Evolutionary conservation across 495 filamentous ascomycete genomes (phyloP).

Genomic region (Penicillium pulvis): DNA sequence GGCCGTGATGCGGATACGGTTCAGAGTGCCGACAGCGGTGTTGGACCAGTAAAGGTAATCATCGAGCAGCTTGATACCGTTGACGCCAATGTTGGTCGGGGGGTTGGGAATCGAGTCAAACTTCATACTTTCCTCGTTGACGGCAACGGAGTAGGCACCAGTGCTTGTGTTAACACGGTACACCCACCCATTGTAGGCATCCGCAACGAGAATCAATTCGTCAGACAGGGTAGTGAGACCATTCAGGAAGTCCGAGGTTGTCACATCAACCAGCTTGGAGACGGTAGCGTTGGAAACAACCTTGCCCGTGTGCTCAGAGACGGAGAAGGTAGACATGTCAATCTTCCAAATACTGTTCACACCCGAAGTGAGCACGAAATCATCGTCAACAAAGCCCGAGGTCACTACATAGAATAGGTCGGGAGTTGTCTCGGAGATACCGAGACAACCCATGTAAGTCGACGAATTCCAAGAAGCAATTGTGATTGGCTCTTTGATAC

Average conservation of each 20-base stretch:
- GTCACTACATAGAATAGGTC: slow-evolving; percentile 5
- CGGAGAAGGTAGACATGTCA: slow-evolving; percentile 1
- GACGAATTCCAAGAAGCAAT: slow-evolving; percentile 3
- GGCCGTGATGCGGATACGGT: background rate
- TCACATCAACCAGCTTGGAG: slow-evolving; percentile 4
- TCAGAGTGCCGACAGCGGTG: slow-evolving; percentile 5
- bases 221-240: slow-evolving; percentile 4
- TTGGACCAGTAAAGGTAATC: slow-evolving; percentile 6
- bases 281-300: slow-evolving; percentile 3
- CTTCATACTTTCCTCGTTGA: slow-evolving; percentile 3
- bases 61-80: slow-evolving; percentile 4
- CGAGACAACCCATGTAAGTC: slow-evolving; percentile 9
- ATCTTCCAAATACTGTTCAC: slow-evolving; percentile 7
- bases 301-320: background rate
- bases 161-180: slow-evolving; percentile 3
- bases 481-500: slow-evolving; percentile 1
- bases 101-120: slow-evolving; percentile 4
- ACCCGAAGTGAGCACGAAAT: slow-evolving; percentile 3
- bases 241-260: slow-evolving; percentile 3
- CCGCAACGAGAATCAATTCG: background rate
- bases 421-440: slow-evolving; percentile 1
- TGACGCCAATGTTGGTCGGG: slow-evolving; percentile 5
- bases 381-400: background rate
- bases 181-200: slow-evolving; percentile 8
- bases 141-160: slow-evolving; percentile 1